Percentiles rank a stretch among this genome's conserved stretches.
Evolutionary conservation across 805 yeast genomes (phyloP).

Genomic region (Alloascoidea hylecoeti): DNA sequence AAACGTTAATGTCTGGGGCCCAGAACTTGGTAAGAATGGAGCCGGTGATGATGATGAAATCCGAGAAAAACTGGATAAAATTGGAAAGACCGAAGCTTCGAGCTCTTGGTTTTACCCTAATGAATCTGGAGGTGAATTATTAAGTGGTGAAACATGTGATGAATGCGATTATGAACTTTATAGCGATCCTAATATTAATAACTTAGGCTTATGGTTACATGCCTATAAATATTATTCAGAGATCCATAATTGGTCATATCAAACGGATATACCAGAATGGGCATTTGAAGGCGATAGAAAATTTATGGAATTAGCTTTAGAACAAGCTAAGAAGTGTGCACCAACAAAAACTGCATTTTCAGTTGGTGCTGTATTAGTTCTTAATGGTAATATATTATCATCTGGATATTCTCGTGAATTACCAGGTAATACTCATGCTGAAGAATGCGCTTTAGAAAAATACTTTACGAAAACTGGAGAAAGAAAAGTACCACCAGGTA

Average conservation of each 20-base stretch:
- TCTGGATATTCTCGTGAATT: conserved; percentile 86
- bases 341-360: conserved; percentile 78
- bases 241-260: conserved; percentile 46
- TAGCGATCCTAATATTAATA: conserved; percentile 82
- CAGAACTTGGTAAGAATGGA: conserved; percentile 47
- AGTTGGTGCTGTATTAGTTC: conserved; percentile 82
- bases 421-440: conserved; percentile 95
- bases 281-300: conserved; percentile 43
- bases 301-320: conserved; percentile 65
- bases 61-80: conserved; percentile 32
- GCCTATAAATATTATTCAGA: conserved; percentile 55
- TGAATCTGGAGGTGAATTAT: conserved; percentile 40
- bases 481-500: conserved; percentile 48
- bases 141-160: conserved; percentile 44
- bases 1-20: conserved; percentile 71
- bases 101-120: conserved; percentile 50
- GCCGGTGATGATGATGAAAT: conserved; percentile 34
- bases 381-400: conserved; percentile 46
- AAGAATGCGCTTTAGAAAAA: conserved; percentile 84
- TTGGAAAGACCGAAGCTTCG: conserved; percentile 61
- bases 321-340: conserved; percentile 68
- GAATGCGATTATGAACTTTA: conserved; percentile 60
- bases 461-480: conserved; percentile 27
- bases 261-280: conserved; percentile 75
- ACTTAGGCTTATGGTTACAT: conserved; percentile 81